phyloP scores from a whole-genome alignment of 192 early-diverging fungal species.

The Backusella macrospora region DNA sequence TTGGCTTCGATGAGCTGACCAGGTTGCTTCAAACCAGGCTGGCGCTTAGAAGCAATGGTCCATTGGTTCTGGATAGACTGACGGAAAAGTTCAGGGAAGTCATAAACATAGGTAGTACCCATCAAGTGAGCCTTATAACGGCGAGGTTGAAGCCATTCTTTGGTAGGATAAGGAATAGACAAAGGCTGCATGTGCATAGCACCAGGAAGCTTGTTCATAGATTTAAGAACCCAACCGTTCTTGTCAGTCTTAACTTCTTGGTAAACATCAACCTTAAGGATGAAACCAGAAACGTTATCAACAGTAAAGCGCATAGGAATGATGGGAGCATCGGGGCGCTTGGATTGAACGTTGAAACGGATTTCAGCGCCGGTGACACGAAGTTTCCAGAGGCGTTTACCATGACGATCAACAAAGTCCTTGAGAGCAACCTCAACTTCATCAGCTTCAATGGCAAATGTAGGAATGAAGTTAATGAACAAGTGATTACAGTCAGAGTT shows the following conservation, averaged over 20 bases:
- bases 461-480: conserved; percentile 98
- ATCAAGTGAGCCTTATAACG: conserved; percentile 98
- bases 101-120: conserved; percentile 98
- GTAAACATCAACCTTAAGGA: conserved; percentile 91
- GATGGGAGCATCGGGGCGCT: conserved; percentile 53
- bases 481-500: conserved; percentile 99
- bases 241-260: conserved; percentile 85
- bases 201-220: conserved; percentile 76
- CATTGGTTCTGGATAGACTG: conserved; percentile 83
- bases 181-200: conserved; percentile 83
- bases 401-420: conserved; percentile 92
- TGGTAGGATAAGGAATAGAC: conserved; percentile 84
- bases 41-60: conserved; percentile 56
- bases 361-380: conserved; percentile 97
- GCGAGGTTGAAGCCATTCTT: conserved; percentile 94
- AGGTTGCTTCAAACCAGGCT: conserved; percentile 55
- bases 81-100: conserved; percentile 97
- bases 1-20: conserved; percentile 70
- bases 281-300: conserved; percentile 89
- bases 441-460: conserved; percentile 85
- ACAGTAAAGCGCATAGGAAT: conserved; percentile 91
- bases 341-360: conserved; percentile 87
- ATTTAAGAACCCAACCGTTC: conserved; percentile 85
- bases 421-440: conserved; percentile 84
- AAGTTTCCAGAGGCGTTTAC: conserved; percentile 91